Conservation (phyloP, 129 eudicot genomes). For the Flaveria ramosissima region DNA sequence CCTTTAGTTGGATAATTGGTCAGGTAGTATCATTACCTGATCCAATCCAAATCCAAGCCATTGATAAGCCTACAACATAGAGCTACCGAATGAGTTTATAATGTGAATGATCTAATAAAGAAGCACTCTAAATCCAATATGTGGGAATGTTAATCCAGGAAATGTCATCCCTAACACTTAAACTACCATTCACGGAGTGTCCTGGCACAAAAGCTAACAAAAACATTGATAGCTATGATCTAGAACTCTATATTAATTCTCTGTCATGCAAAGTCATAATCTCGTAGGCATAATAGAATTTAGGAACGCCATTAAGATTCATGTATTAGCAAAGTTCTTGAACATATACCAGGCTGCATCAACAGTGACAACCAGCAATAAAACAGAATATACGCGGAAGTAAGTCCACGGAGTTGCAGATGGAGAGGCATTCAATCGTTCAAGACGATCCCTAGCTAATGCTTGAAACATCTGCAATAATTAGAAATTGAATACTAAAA, state of each 20-base stretch:
- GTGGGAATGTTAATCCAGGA: slow-evolving; percentile 1
- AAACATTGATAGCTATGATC: slow-evolving; percentile 7
- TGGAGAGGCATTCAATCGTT: slow-evolving; percentile 94
- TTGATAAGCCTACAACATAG: not conserved
- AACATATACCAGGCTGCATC: slow-evolving; percentile 71
- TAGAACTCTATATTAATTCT: not conserved
- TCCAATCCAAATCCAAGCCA: not conserved
- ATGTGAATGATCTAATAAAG: not conserved
- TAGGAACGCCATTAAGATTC: not conserved
- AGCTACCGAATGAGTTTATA: not conserved
- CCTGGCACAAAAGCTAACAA: slow-evolving; percentile 5
- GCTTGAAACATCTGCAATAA: slow-evolving; percentile 92
- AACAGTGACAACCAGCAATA: slow-evolving; percentile 68
- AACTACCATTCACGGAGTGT: not conserved
- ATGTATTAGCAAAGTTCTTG: not conserved
- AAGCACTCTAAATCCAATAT: not conserved
- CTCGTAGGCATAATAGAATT: slow-evolving; percentile 3
- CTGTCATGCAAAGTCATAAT: slow-evolving; percentile 17
- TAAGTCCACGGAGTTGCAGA: slow-evolving; percentile 91
- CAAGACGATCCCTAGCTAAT: slow-evolving; percentile 93
- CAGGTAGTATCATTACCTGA: not conserved
- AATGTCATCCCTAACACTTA: not conserved
- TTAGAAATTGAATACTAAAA: not conserved
- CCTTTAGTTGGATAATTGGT: not conserved
- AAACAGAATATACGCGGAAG: slow-evolving; percentile 84